phyloP scores from a whole-genome alignment of 805 yeast species.

The Maudiozyma bulderi region DNA sequence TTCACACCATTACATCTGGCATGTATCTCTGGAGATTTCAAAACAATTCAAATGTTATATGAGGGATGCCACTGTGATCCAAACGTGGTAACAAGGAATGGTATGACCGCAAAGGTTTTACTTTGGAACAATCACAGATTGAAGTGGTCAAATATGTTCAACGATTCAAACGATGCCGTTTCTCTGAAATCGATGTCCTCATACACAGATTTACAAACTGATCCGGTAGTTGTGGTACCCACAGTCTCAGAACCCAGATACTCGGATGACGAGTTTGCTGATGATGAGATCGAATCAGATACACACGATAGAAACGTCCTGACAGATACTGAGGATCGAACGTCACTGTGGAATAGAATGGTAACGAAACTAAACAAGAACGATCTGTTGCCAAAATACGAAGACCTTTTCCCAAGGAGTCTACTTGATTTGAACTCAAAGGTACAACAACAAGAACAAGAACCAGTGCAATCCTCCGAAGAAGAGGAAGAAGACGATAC shows the following conservation, averaged over 20 bases:
- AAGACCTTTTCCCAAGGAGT: constrained; percentile 51
- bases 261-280: not conserved
- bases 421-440: constrained; percentile 1
- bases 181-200: not conserved
- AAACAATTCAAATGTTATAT: constrained; percentile 48
- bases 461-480: not conserved
- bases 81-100: constrained; percentile 42
- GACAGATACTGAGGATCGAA: not conserved
- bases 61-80: constrained; percentile 53
- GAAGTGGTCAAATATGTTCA: constrained; percentile 21
- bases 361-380: constrained; percentile 28
- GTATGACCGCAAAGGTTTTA: constrained; percentile 30
- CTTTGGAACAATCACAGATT: constrained; percentile 25
- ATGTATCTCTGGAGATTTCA: constrained; percentile 61
- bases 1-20: constrained; percentile 83
- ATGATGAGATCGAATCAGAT: constrained; percentile 2
- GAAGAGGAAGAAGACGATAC: constrained; percentile 12
- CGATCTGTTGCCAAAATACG: constrained; percentile 49
- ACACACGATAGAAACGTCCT: not conserved
- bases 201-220: not conserved
- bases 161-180: constrained; percentile 15
- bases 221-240: not conserved
- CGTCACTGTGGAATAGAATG: constrained; percentile 28
- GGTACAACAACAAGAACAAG: not conserved
- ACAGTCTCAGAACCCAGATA: not conserved